Conservation (phyloP, 2,329 filamentous ascomycete species). For the Fusarium kyushuense region DNA sequence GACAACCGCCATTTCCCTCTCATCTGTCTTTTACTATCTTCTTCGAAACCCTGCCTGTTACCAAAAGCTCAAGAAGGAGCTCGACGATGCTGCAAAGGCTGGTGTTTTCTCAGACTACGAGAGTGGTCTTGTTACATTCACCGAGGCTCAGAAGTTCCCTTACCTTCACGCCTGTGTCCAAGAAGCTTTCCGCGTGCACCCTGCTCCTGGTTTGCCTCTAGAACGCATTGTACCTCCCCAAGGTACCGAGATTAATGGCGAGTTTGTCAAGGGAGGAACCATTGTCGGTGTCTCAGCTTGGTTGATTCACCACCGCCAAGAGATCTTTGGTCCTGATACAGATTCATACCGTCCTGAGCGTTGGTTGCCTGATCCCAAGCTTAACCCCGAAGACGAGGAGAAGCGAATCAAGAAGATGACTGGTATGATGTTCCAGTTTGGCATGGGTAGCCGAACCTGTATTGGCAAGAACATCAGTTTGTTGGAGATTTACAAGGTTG, state of each 20-base stretch:
- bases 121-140: slow-evolving; percentile 75
- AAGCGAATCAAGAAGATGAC: slow-evolving; percentile 52
- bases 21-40: slow-evolving; percentile 79
- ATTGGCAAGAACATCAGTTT: slow-evolving; percentile 75
- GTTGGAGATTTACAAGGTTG: slow-evolving; percentile 73
- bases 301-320: slow-evolving; percentile 76
- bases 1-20: slow-evolving; percentile 81
- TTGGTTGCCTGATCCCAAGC: slow-evolving; percentile 65
- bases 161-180: slow-evolving; percentile 85
- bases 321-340: slow-evolving; percentile 76
- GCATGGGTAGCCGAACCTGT: slow-evolving; percentile 77
- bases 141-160: slow-evolving; percentile 75
- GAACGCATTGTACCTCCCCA: slow-evolving; percentile 77
- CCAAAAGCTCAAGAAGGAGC: slow-evolving; percentile 67
- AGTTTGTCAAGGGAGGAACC: slow-evolving; percentile 74
- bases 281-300: slow-evolving; percentile 81
- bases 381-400: slow-evolving; percentile 57
- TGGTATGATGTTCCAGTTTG: slow-evolving; percentile 67
- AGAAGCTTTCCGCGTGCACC: slow-evolving; percentile 81
- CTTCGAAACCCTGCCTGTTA: slow-evolving; percentile 72
- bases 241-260: slow-evolving; percentile 72
- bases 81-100: slow-evolving; percentile 68
- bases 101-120: slow-evolving; percentile 64
- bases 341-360: slow-evolving; percentile 76
- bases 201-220: slow-evolving; percentile 77